Evolutionary conservation across 495 filamentous ascomycete species (phyloP).

Genomic region (Penicillium robsamsonii): DNA sequence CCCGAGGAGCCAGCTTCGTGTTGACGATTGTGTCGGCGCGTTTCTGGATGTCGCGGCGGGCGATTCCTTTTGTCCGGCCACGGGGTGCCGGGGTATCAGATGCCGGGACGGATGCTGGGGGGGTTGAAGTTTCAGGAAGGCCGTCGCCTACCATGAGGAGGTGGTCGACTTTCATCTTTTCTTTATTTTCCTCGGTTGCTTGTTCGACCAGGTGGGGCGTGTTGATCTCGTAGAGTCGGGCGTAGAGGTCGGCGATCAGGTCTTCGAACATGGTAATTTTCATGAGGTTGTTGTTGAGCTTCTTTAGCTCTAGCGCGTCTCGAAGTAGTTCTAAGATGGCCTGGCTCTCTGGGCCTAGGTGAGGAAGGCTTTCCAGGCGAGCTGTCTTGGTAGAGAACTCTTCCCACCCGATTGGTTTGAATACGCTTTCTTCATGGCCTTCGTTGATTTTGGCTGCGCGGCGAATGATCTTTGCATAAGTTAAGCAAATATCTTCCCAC

Average conservation of each 20-base stretch:
- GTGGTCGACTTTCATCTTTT: slow-evolving; percentile 60
- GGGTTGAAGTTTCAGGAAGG: slow-evolving; percentile 36
- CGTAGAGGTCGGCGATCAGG: slow-evolving; percentile 82
- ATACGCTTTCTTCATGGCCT: slow-evolving; percentile 70
- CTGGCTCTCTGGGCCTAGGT: slow-evolving; percentile 40
- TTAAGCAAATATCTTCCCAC: slow-evolving; percentile 76
- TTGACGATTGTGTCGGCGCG: slow-evolving; percentile 58
- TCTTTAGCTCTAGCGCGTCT: slow-evolving; percentile 87
- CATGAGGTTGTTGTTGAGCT: slow-evolving; percentile 80
- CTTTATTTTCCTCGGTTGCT: slow-evolving; percentile 51
- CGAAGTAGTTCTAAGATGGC: slow-evolving; percentile 67
- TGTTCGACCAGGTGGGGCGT: slow-evolving; percentile 46
- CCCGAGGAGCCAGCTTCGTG: slow-evolving; percentile 40
- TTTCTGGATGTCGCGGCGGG: slow-evolving; percentile 61
- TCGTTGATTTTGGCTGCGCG: slow-evolving; percentile 61
- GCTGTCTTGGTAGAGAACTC: slow-evolving; percentile 68
- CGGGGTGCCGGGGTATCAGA: slow-evolving; percentile 45
- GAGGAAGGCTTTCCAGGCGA: slow-evolving; percentile 51
- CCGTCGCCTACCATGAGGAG: slow-evolving; percentile 46
- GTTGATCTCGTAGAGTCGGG: slow-evolving; percentile 66
- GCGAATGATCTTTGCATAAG: slow-evolving; percentile 74
- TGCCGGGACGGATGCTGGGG: slow-evolving; percentile 35
- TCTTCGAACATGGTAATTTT: slow-evolving; percentile 85
- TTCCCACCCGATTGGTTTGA: slow-evolving; percentile 74
- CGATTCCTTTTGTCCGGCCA: slow-evolving; percentile 58